A percentile compares a stretch with the other conserved stretches of the same genome.
Conservation (phyloP, 805 yeast genomes). For the Metschnikowia orientalis region DNA sequence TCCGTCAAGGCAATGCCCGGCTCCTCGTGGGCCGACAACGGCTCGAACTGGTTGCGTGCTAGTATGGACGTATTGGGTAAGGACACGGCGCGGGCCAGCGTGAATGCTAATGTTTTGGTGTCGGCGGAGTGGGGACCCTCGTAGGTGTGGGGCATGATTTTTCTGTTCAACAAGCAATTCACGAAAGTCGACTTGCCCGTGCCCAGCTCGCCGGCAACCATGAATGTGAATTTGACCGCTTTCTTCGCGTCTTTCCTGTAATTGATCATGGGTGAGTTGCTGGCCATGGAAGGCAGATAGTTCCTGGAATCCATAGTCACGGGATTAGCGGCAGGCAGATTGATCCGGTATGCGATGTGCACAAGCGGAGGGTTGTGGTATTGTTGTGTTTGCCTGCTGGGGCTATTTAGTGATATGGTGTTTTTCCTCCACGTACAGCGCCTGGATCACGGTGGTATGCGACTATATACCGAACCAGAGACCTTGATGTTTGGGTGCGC, state of each 20-base stretch:
- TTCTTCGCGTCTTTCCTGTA: constrained; percentile 66
- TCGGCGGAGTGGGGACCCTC: constrained; percentile 28
- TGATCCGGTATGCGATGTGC: no score
- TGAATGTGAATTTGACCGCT: constrained; percentile 68
- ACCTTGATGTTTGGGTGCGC: no score
- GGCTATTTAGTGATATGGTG: no score
- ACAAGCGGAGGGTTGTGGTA: no score
- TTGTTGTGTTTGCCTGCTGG: no score
- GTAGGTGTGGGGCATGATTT: constrained; percentile 57
- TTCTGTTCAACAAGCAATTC: constrained; percentile 61
- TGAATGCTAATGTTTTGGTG: constrained; percentile 53
- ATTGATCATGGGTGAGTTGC: constrained; percentile 41
- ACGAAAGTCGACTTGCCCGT: constrained; percentile 76
- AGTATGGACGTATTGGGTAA: constrained; percentile 52
- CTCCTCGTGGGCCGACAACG: constrained; percentile 55
- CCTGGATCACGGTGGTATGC: no score
- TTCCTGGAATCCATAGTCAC: constrained; percentile 21
- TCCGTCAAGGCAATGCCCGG: constrained; percentile 76
- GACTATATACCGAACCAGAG: no score
- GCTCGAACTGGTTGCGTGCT: constrained; percentile 55
- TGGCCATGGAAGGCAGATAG: constrained; percentile 25
- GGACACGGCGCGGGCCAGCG: constrained; percentile 52
- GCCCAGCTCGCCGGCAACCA: constrained; percentile 71
- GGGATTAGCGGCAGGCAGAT: no score
- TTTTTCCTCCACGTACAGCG: constrained; percentile 2